Conservation (phyloP, 1,284 basidiomycete genomes). For the Pascua sp. region DNA sequence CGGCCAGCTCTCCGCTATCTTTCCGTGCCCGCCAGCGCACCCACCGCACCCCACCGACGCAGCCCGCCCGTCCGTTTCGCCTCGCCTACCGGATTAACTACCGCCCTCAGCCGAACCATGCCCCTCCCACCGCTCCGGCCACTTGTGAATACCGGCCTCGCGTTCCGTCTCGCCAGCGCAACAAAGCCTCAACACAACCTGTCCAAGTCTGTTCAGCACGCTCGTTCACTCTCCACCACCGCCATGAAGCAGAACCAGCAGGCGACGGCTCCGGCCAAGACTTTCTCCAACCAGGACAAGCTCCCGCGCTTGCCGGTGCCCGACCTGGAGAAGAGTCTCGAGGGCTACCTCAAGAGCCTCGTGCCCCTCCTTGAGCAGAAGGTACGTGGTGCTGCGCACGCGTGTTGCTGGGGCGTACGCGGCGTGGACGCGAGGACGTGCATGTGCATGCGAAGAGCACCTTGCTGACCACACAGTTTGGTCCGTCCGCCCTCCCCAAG, state of each 20-base stretch:
- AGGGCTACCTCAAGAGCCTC: conserved; percentile 74
- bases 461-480: conserved; percentile 48
- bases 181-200: no score
- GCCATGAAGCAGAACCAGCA: no score
- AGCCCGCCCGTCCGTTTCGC: no score
- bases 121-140: no score
- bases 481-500: conserved; percentile 56
- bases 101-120: no score
- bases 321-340: conserved; percentile 68
- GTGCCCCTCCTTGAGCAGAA: conserved; percentile 75
- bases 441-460: conserved; percentile 10
- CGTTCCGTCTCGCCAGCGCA: no score
- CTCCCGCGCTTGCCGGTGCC: conserved; percentile 80
- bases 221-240: background rate
- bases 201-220: background rate
- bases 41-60: no score
- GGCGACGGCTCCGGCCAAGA: conserved; percentile 15
- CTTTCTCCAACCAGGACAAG: conserved; percentile 48
- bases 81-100: no score
- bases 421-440: no score
- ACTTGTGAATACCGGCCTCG: no score
- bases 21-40: no score
- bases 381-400: conserved; percentile 47
- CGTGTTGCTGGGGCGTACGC: background rate
- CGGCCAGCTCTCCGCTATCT: no score